Conservation (phyloP, 225 moss, liverwort and hornwort species). For the Physcomitrellopsis africana region DNA sequence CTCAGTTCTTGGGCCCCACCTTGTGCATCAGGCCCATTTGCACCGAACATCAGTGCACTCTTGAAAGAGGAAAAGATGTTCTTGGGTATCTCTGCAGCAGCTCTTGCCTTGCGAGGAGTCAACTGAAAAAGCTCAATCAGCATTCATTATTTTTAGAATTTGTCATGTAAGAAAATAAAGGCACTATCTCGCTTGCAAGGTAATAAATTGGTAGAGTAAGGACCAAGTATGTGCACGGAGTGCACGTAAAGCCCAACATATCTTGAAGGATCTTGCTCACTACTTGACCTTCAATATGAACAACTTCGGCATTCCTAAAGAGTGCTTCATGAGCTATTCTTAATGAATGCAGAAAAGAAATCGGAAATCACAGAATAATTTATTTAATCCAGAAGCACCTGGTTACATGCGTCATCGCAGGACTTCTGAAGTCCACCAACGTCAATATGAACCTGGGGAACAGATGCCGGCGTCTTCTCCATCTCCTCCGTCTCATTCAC, state of each 20-base stretch:
- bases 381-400: conserved; percentile 14
- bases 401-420: conserved; percentile 3
- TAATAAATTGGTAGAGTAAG: too few relatives aligned
- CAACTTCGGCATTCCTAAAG: neutral
- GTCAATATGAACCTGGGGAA: conserved; percentile 4
- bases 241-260: neutral
- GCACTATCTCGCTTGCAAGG: too few relatives aligned
- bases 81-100: conserved; percentile 23
- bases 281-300: neutral
- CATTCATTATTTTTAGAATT: too few relatives aligned
- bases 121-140: conserved; percentile 21
- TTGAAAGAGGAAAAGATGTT: conserved; percentile 37
- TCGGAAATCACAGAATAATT: neutral
- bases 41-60: conserved; percentile 16
- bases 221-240: neutral
- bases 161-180: neutral
- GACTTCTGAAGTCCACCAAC: conserved; percentile 13
- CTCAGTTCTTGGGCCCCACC: too few relatives aligned
- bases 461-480: neutral
- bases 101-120: conserved; percentile 23
- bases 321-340: neutral
- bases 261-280: neutral
- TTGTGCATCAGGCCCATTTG: conserved; percentile 15
- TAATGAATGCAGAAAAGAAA: neutral
- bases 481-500: conserved; percentile 16